Conservation (phyloP, 345 rosid genomes). For the Microcos paniculata region DNA sequence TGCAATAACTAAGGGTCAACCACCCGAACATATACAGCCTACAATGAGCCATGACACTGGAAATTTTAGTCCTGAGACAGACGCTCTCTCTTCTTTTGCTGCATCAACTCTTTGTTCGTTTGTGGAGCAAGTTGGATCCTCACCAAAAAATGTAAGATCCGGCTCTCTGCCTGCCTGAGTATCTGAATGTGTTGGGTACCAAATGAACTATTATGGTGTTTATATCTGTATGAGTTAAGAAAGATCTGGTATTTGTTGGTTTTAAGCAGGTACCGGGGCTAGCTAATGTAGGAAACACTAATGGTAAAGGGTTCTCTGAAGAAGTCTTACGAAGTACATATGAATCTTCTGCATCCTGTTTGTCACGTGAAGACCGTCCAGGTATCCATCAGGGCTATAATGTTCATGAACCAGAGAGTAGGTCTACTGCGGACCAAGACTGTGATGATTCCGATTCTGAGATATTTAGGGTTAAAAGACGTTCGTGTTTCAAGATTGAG, state of each 20-base stretch:
- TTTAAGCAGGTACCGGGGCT: constrained; percentile 46
- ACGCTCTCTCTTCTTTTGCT: constrained; percentile 40
- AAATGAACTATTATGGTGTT: background rate
- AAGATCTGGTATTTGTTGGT: constrained; percentile 7
- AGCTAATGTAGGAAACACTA: constrained; percentile 38
- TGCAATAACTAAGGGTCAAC: constrained; percentile 7
- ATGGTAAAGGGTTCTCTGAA: constrained; percentile 32
- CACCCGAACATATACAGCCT: constrained; percentile 24
- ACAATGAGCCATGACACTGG: constrained; percentile 19
- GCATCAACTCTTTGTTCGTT: constrained; percentile 48
- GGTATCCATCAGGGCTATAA: constrained; percentile 26
- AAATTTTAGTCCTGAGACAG: constrained; percentile 23
- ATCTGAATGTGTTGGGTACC: background rate
- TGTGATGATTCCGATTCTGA: constrained; percentile 87
- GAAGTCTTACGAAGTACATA: constrained; percentile 35
- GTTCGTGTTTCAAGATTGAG: constrained; percentile 63
- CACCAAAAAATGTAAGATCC: constrained; percentile 53
- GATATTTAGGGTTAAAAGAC: constrained; percentile 89
- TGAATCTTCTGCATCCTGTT: constrained; percentile 35
- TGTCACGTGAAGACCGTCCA: constrained; percentile 35
- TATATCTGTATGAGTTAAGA: background rate
- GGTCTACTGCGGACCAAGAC: constrained; percentile 38
- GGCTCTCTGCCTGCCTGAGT: constrained; percentile 15
- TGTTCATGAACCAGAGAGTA: constrained; percentile 29
- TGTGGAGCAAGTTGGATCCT: constrained; percentile 40